Evolutionary conservation across 306 rosid species (phyloP), one percentile per base, ranked within the genome.

Genomic region (Sechiopsis laciniata): DNA sequence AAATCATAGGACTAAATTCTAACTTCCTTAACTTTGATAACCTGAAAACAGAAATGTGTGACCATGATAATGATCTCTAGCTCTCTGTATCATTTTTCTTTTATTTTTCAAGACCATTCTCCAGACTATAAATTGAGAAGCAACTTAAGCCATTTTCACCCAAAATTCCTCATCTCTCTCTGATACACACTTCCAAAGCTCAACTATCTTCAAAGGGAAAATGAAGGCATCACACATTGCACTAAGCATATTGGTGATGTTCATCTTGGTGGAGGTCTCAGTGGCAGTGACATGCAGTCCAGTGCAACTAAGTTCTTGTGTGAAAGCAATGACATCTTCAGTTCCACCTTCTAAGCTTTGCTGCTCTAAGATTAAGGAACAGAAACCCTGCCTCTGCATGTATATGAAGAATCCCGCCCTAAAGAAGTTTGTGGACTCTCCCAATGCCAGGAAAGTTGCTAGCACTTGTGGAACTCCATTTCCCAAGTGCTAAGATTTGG

Each of bases 361-460:
- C 85, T 95, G 99, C 82, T 80, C 86, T 77, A 95, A 95, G 85
- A 87, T 95, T 81, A 95, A 88, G 83, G 90, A 95, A 75, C 99
- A 95, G 82, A 89, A 84, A 61, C 97, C 99, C 13, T 95, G 99
- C 83, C 96, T 95, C 72, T 95, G 99, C 81, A 87, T 83, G 72
- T 91, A 95, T 82, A 85, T 95, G 73, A 84, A 83, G 80, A 91
- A 95, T 74, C 99, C 99, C 19, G 88, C 84, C 75, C 92, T 95
- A 66, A 91, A 87, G 88, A 89, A 85, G 82, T 86, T 91, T 82
- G 99, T 91, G 61, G 80, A 83, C 91, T 76, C 97, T 45, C 97
- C 99, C 14, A 95, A 95, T 82, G 97, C 99, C 24, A 88, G 92
- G 83, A 89, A 78, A 82, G 99, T 95, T 81, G 99, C 99, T 10